A percentile compares a stretch with the other conserved stretches of the same genome.
These are phyloP conservation scores for Nakaseomyces bracarensis DNA, from an alignment of 1,139 yeast genomes.

Conservation along the genomic window DNA sequence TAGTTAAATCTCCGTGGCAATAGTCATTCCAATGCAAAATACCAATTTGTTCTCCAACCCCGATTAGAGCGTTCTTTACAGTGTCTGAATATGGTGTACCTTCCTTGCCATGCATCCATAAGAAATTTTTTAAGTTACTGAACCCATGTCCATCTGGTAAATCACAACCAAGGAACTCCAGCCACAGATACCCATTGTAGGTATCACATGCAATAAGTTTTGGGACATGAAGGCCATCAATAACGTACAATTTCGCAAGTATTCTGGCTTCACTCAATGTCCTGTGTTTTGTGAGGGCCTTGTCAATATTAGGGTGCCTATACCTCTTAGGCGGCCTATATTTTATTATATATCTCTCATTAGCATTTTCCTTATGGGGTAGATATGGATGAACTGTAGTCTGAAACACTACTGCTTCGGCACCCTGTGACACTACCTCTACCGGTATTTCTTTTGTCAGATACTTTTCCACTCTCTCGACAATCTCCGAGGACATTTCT, in stretches of 20 bases:
- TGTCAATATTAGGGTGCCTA: constrained; percentile 78
- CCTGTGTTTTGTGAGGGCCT: constrained; percentile 64
- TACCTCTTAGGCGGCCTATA: constrained; percentile 85
- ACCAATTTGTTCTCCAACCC: constrained; percentile 67
- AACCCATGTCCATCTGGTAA: constrained; percentile 41
- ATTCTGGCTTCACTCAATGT: constrained; percentile 81
- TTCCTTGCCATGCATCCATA: constrained; percentile 52
- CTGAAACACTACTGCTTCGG: constrained; percentile 78
- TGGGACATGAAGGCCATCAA: constrained; percentile 61
- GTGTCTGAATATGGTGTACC: constrained; percentile 27
- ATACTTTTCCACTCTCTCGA: constrained; percentile 37
- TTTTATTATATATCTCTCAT: constrained; percentile 52
- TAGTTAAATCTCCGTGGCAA: constrained; percentile 92
- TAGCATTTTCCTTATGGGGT: constrained; percentile 19
- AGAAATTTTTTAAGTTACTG: constrained; percentile 60
- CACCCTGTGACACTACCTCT: constrained; percentile 76
- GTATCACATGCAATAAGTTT: constrained; percentile 63
- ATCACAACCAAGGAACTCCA: constrained; percentile 60
- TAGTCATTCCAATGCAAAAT: constrained; percentile 65
- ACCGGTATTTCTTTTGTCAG: constrained; percentile 43
- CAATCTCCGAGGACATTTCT: constrained; percentile 32
- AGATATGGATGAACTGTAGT: constrained; percentile 63
- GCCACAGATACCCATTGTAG: constrained; percentile 77
- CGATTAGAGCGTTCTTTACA: constrained; percentile 38
- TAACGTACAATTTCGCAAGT: constrained; percentile 46